Base-by-base conservation (phyloP, 345 rosid genomes). In the Melaleuca alternifolia region DNA sequence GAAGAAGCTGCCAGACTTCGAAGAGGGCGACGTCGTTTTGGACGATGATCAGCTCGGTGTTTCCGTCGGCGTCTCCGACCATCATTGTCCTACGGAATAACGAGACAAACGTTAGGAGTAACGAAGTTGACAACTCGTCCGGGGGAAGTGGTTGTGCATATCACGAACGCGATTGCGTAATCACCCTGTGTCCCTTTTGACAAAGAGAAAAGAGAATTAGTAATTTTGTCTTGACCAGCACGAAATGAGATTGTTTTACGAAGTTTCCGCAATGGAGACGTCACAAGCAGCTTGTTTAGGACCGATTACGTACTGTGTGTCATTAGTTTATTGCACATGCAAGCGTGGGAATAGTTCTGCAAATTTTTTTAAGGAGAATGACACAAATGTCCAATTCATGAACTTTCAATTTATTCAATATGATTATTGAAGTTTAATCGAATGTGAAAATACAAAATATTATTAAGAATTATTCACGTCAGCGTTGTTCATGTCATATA, bases 331-430 rank as follows among this genome's bases (percentile, higher is more conserved):
- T 59, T 59, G 33, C 3, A 59, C 71, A 2, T 59, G 71, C 5
- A 3, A 3, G 5, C 0, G 33, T 7, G 26, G 33, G 65, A 59
- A 59, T 59, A 14, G 0, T 59, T 59, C 37, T 18, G n/a, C 12
- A n/a, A 12, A n/a, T n/a, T n/a, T 0, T 11, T n/a, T n/a, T 0
- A 2, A 41, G 41, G 41, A 41, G 2, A 41, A 41, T 41, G 41
- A 41, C 41, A 41, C 41, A 41, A 41, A 41, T 41, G 41, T 41
- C n/a, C n/a, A n/a, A n/a, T n/a, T n/a, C n/a, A n/a, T n/a, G n/a
- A n/a, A n/a, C n/a, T n/a, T n/a, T n/a, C n/a, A n/a, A n/a, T n/a
- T n/a, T n/a, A n/a, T n/a, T n/a, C n/a, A n/a, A n/a, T n/a, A n/a
- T n/a, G n/a, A n/a, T n/a, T n/a, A n/a, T n/a, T n/a, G 41, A 41